phyloP scores from a whole-genome alignment of 768 basidiomycete genomes.

The Leccinellum luteum region DNA sequence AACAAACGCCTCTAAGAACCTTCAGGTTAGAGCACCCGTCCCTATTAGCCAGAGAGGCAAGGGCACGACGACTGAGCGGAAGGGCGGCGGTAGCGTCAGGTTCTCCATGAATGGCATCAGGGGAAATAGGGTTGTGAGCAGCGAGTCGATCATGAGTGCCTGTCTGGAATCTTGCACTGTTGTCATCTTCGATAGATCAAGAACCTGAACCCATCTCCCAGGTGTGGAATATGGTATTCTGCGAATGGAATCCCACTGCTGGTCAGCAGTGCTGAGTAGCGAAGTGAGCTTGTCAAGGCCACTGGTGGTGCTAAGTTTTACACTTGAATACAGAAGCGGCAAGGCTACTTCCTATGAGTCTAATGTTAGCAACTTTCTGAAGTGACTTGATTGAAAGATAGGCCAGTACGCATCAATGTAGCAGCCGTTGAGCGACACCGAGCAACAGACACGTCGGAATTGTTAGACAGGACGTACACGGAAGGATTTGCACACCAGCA shows the following conservation, averaged over 20 bases:
- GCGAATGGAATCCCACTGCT: constrained; percentile 84
- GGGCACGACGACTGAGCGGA: constrained; percentile 57
- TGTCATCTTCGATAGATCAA: constrained; percentile 64
- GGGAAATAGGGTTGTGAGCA: constrained; percentile 63
- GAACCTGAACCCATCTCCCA: constrained; percentile 77
- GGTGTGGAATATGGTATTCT: constrained; percentile 85
- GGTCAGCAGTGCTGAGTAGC: constrained; percentile 61
- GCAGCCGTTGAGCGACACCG: not conserved
- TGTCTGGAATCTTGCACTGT: constrained; percentile 43
- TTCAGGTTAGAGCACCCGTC: constrained; percentile 50
- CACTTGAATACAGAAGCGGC: constrained; percentile 64
- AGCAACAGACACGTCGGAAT: not conserved
- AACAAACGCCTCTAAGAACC: constrained; percentile 53
- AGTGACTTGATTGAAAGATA: not conserved
- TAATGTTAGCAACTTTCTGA: constrained; percentile 13
- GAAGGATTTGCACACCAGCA: constrained; percentile 41
- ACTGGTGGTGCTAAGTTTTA: constrained; percentile 42
- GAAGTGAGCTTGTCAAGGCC: constrained; percentile 56
- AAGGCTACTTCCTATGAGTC: constrained; percentile 53
- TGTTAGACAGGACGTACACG: constrained; percentile 30
- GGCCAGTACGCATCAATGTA: not conserved
- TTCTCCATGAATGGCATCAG: constrained; percentile 61
- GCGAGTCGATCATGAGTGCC: constrained; percentile 55
- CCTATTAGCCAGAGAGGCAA: constrained; percentile 50
- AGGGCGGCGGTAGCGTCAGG: constrained; percentile 54